phyloP scores from a whole-genome alignment of 2,329 filamentous ascomycete genomes.

The Fusarium incarnatum region DNA sequence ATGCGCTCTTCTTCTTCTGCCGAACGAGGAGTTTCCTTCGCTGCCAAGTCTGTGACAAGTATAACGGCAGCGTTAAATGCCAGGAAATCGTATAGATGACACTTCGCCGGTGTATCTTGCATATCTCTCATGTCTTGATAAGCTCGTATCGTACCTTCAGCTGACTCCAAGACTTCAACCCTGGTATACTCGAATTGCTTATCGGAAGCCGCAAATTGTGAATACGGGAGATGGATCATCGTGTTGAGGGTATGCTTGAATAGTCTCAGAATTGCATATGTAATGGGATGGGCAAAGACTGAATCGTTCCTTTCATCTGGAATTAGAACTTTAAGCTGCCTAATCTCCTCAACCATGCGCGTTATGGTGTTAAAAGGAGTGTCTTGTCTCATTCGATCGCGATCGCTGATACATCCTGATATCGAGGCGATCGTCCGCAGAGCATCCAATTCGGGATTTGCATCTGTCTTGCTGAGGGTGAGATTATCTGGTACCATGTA shows the following conservation, averaged over 20 bases:
- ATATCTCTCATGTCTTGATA: conserved; percentile 48
- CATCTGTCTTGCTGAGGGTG: background rate
- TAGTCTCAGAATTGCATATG: conserved; percentile 53
- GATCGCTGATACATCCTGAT: conserved; percentile 21
- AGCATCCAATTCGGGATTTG: background rate
- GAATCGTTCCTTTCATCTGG: conserved; percentile 22
- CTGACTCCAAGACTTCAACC: conserved; percentile 54
- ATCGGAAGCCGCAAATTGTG: conserved; percentile 54
- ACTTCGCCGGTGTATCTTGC: conserved; percentile 44
- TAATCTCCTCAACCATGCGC: conserved; percentile 45
- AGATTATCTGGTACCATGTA: conserved; percentile 11
- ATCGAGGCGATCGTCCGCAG: conserved; percentile 33
- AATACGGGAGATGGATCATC: conserved; percentile 60
- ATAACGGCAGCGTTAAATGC: conserved; percentile 60
- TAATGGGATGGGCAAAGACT: conserved; percentile 12
- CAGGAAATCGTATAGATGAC: conserved; percentile 61
- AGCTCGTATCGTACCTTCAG: conserved; percentile 54
- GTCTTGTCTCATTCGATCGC: conserved; percentile 2
- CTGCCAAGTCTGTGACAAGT: conserved; percentile 56
- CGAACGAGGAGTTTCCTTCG: background rate
- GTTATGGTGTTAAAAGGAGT: conserved; percentile 1
- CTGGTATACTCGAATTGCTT: conserved; percentile 52
- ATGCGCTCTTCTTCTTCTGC: conserved; percentile 8
- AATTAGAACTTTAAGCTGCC: conserved; percentile 53
- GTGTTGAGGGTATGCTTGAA: conserved; percentile 54